These are phyloP conservation scores for Ceratocystiopsis sp. DNA, from an alignment of 2,329 filamentous ascomycete species.

Conservation along the genomic window DNA sequence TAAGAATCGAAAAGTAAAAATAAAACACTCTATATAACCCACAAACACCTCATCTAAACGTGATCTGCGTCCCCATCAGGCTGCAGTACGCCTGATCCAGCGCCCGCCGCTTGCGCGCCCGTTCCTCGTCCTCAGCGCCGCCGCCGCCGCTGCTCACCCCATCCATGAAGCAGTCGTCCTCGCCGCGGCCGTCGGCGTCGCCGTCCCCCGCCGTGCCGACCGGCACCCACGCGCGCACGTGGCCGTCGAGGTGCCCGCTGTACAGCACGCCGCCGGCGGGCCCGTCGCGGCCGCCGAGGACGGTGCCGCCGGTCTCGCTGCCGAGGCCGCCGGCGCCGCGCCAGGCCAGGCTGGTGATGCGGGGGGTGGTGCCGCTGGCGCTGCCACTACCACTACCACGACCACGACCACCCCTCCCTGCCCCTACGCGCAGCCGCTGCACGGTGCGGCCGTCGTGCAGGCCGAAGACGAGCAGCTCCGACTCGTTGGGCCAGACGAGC, in stretches of 20 bases:
- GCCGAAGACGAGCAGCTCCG: constrained; percentile 65
- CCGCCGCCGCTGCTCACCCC: constrained; percentile 24
- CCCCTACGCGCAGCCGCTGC: constrained; percentile 51
- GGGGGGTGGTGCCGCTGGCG: constrained; percentile 13
- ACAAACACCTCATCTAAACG: constrained; percentile 27
- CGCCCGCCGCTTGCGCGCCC: constrained; percentile 56
- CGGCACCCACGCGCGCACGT: constrained; percentile 65
- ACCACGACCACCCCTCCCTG: too few species aligned
- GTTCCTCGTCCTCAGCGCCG: constrained; percentile 28
- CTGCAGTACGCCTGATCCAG: constrained; percentile 67
- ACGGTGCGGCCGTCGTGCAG: constrained; percentile 60
- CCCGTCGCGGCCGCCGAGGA: constrained; percentile 40
- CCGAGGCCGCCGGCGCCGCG: constrained; percentile 42
- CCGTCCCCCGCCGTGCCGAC: constrained; percentile 21
- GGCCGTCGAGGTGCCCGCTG: constrained; percentile 70
- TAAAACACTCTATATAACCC: too few species aligned
- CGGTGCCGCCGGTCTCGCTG: constrained; percentile 33
- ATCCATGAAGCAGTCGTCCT: too few species aligned
- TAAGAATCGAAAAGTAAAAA: too few species aligned
- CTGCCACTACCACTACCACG: constrained; percentile 48
- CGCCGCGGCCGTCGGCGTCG: constrained; percentile 27
- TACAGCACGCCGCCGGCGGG: constrained; percentile 46
- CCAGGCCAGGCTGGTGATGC: constrained; percentile 66
- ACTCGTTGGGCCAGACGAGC: constrained; percentile 67
- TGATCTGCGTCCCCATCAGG: constrained; percentile 55